These are phyloP conservation scores for Candida sp. DNA, from an alignment of 1,139 yeast species.

Conservation along the genomic window DNA sequence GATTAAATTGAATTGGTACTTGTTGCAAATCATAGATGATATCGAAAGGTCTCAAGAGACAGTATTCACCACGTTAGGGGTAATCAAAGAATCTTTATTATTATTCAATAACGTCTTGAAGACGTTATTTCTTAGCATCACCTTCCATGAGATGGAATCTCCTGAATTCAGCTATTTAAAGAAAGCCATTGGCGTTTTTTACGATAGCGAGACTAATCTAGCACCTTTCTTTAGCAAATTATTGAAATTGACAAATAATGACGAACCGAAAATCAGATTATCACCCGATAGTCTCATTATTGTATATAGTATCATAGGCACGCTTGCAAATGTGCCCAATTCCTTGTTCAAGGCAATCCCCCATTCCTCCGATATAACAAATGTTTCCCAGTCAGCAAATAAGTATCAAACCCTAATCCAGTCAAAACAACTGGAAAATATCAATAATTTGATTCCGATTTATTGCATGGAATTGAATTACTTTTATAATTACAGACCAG, in stretches of 20 bases:
- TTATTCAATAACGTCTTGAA: slow-evolving; percentile 24
- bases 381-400: slow-evolving; percentile 17
- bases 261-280: slow-evolving; percentile 19
- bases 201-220: slow-evolving; percentile 18
- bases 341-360: slow-evolving; percentile 15
- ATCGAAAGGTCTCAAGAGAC: slow-evolving; percentile 13
- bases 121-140: slow-evolving; percentile 14
- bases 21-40: slow-evolving; percentile 13
- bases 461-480: slow-evolving; percentile 26
- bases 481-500: slow-evolving; percentile 27
- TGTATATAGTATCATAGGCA: slow-evolving; percentile 21
- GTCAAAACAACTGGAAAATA: slow-evolving; percentile 10
- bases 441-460: slow-evolving; percentile 21
- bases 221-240: slow-evolving; percentile 18
- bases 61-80: slow-evolving; percentile 14
- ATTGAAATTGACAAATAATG: slow-evolving; percentile 19
- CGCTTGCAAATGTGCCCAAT: slow-evolving; percentile 21
- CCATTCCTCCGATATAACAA: slow-evolving; percentile 26
- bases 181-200: slow-evolving; percentile 17
- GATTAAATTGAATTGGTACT: slow-evolving; percentile 15
- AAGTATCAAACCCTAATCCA: slow-evolving; percentile 15
- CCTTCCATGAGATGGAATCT: slow-evolving; percentile 8
- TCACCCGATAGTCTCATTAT: slow-evolving; percentile 27
- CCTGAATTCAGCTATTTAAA: slow-evolving; percentile 16
- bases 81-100: slow-evolving; percentile 26